phyloP scores from a whole-genome alignment of 2,329 filamentous ascomycete species.

The Fusarium subglutinans region DNA sequence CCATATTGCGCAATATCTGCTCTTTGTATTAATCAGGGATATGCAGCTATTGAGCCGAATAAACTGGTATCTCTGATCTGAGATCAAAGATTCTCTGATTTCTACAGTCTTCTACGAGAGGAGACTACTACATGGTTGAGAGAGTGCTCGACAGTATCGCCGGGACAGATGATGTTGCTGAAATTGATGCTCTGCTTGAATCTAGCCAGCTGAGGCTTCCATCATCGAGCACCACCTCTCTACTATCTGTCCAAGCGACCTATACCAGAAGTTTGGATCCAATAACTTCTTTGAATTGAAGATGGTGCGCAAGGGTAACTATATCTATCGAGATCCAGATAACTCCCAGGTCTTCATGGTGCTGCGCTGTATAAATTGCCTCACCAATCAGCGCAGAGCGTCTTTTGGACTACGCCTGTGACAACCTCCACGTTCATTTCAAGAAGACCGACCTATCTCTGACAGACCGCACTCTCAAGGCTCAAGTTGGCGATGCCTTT shows the following conservation, averaged over 20 bases:
- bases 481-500: neutral
- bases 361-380: neutral
- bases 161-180: neutral
- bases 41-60: neutral
- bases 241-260: neutral
- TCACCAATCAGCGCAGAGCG: neutral
- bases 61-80: neutral
- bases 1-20: rapidly evolving
- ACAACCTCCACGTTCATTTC: neutral
- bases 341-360: neutral
- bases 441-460: neutral
- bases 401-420: neutral
- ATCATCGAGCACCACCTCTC: neutral
- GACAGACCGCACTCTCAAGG: neutral
- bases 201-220: neutral
- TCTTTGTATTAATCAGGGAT: neutral
- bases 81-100: neutral
- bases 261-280: neutral
- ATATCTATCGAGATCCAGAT: neutral
- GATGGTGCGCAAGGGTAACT: neutral
- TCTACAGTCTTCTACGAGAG: neutral
- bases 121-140: neutral
- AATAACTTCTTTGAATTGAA: neutral
- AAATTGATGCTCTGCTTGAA: neutral
- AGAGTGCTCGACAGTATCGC: neutral